Base-by-base conservation (phyloP, 2,329 filamentous ascomycete species). In the Phaeosphaeriaceae sp. region DNA sequence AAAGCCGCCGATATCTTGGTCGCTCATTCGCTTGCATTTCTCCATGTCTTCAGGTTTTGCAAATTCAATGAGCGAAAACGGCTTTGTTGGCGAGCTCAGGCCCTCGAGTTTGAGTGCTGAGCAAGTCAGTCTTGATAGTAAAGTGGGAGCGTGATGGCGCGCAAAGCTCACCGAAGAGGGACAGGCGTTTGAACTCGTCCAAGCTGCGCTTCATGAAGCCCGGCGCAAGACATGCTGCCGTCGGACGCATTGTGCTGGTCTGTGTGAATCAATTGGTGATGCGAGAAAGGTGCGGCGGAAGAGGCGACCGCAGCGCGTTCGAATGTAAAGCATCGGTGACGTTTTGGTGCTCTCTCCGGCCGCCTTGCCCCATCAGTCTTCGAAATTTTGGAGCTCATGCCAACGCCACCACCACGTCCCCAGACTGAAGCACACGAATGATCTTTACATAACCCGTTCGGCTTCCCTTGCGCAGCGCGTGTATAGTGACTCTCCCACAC, bases 1-100 rank as follows among this genome's bases (percentile, higher is more conserved):
- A 80, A 87, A 93, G 57, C 94, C 95, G 61, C 94, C 94, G 22
- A 96, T 92, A 70, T 94, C 90, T 56, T 84, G 83, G 76, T 99
- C 94, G 66, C 89, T 91, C 88, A 98, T 95, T 65, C 91, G 82
- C 76, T 96, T 95, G 76, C 83, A 84, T 56, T 63, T 67, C 20
- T 77, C 70, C 48, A 82, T 65, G 15, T 79, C 78, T 40, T 80
- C 76, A 7, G 79, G 75, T 13, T 76, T 62, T 45, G 84, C 80
- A 79, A 94, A 94, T 65, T 82, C 80, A 70, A 89, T 85, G 33
- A 95, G 83, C 7, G 84, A 81, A 58, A 86, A 86, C 1, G 91
- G 88, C 22, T 85, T 86, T 1, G 82, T 83, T 22, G 90, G 86
- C 24, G 84, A 84, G 65, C 86, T 88, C 68, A 92, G 82, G 50